Evolutionary conservation across 192 early-diverging fungal species (phyloP).

Genomic region (Coemansia sp.): DNA sequence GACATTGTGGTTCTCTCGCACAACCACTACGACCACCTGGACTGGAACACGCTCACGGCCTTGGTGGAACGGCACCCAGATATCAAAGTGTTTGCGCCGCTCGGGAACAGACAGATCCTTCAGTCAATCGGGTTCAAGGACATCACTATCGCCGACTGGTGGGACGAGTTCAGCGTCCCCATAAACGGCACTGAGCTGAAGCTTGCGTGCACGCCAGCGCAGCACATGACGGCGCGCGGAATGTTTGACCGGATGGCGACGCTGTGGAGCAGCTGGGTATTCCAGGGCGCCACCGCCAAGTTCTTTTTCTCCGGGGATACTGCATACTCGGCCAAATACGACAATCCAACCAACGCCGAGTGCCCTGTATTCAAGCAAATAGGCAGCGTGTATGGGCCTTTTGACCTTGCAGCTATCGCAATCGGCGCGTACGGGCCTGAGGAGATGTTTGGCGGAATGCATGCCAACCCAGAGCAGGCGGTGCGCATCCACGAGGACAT

Average conservation of each 20-base stretch:
- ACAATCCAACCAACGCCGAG: slow-evolving; percentile 59
- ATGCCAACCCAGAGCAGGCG: slow-evolving; percentile 80
- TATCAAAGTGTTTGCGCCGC: slow-evolving; percentile 70
- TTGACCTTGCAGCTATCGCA: slow-evolving; percentile 77
- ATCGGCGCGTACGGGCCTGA: slow-evolving; percentile 86
- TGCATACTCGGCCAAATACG: slow-evolving; percentile 66
- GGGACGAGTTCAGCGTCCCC: slow-evolving; percentile 59
- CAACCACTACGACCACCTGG: slow-evolving; percentile 91
- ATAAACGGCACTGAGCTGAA: slow-evolving; percentile 26
- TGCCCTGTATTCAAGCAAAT: slow-evolving; percentile 89
- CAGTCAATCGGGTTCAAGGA: slow-evolving; percentile 57
- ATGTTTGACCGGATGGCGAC: slow-evolving; percentile 70
- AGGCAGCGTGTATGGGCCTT: slow-evolving; percentile 69
- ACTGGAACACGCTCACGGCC: slow-evolving; percentile 64
- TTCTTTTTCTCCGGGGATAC: slow-evolving; percentile 69
- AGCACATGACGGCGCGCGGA: slow-evolving; percentile 58
- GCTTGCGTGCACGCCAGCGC: slow-evolving; percentile 76
- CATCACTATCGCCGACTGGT: slow-evolving; percentile 78
- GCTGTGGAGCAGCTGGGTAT: slow-evolving; percentile 79
- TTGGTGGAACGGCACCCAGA: slow-evolving; percentile 55
- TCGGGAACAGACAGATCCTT: slow-evolving; percentile 76
- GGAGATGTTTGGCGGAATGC: slow-evolving; percentile 66
- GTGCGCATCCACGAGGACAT: slow-evolving; percentile 79
- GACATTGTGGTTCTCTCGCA: slow-evolving; percentile 80
- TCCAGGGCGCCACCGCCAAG: slow-evolving; percentile 44